Evolutionary conservation across 2,329 filamentous ascomycete species (phyloP).

Genomic region (Penicillium sp.): DNA sequence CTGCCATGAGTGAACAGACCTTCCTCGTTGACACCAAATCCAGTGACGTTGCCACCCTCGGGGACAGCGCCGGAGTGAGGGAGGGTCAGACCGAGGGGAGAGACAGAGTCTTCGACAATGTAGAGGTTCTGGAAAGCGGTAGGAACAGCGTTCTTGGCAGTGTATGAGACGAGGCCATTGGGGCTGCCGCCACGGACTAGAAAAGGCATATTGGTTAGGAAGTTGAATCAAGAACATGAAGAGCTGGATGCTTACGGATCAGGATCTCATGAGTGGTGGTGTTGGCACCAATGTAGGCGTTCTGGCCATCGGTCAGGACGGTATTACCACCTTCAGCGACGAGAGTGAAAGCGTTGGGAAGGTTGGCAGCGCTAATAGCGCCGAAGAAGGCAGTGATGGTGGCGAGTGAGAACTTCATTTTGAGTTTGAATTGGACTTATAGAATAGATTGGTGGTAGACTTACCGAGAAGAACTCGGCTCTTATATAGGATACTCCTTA

Average conservation of each 20-base stretch:
- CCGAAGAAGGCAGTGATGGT: slow-evolving; percentile 21
- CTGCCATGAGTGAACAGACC: slow-evolving; percentile 28
- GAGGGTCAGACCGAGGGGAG: slow-evolving; percentile 22
- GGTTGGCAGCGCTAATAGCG: slow-evolving; percentile 20
- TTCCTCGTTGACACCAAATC: slow-evolving; percentile 26
- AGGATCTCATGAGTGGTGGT: slow-evolving; percentile 23
- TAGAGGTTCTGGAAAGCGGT: slow-evolving; percentile 31
- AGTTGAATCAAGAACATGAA: not conserved
- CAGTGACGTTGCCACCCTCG: slow-evolving; percentile 20
- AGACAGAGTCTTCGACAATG: slow-evolving; percentile 22
- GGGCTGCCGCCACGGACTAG: slow-evolving; percentile 19
- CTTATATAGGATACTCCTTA: slow-evolving; percentile 1
- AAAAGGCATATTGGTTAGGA: not conserved
- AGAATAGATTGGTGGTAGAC: not conserved
- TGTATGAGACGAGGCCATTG: slow-evolving; percentile 25
- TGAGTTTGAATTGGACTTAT: slow-evolving; percentile 3
- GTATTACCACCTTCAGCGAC: slow-evolving; percentile 27
- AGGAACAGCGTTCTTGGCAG: slow-evolving; percentile 19
- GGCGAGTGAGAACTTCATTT: slow-evolving; percentile 30
- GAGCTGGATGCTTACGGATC: slow-evolving; percentile 21
- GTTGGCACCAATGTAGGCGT: slow-evolving; percentile 22
- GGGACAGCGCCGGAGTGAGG: slow-evolving; percentile 30
- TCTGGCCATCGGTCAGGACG: slow-evolving; percentile 26
- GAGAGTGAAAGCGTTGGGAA: slow-evolving; percentile 28
- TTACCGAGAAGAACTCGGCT: not conserved